Evolutionary conservation across 352 stramenopile genomes (phyloP).

Genomic region (Thalassiosira exigua): DNA sequence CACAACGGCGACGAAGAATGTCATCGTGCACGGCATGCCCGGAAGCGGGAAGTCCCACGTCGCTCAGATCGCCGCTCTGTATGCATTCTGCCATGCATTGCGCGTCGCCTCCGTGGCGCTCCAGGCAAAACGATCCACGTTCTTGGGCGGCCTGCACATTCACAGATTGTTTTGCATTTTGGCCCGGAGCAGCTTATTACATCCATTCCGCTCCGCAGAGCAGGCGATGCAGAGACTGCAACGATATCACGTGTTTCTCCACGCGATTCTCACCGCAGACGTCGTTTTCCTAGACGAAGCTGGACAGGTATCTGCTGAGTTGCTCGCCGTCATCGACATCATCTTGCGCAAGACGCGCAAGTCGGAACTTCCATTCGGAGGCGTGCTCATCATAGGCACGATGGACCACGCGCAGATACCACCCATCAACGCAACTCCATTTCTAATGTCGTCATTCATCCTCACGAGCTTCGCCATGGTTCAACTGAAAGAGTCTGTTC

Average conservation of each 20-base stretch:
- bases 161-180: conserved; percentile 38
- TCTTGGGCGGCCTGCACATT: conserved; percentile 46
- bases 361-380: conserved; percentile 41
- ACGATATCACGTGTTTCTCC: conserved; percentile 20
- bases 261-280: conserved; percentile 43
- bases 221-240: conserved; percentile 29
- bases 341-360: conserved; percentile 26
- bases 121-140: conserved; percentile 25
- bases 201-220: conserved; percentile 35
- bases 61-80: conserved; percentile 14
- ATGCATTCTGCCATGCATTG: conserved; percentile 34
- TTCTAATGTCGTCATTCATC: conserved; percentile 43
- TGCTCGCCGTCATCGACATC: conserved; percentile 48
- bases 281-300: conserved; percentile 39
- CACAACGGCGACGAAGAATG: conserved; percentile 28
- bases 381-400: conserved; percentile 32
- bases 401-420: conserved; percentile 50
- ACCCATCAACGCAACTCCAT: conserved; percentile 45
- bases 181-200: conserved; percentile 4
- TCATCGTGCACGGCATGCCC: conserved; percentile 31
- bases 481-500: conserved; percentile 41
- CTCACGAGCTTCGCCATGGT: conserved; percentile 47
- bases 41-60: conserved; percentile 49
- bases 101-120: conserved; percentile 37
- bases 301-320: conserved; percentile 41